phyloP scores from a whole-genome alignment of 345 rosid genomes.

The Lumnitzera racemosa region DNA sequence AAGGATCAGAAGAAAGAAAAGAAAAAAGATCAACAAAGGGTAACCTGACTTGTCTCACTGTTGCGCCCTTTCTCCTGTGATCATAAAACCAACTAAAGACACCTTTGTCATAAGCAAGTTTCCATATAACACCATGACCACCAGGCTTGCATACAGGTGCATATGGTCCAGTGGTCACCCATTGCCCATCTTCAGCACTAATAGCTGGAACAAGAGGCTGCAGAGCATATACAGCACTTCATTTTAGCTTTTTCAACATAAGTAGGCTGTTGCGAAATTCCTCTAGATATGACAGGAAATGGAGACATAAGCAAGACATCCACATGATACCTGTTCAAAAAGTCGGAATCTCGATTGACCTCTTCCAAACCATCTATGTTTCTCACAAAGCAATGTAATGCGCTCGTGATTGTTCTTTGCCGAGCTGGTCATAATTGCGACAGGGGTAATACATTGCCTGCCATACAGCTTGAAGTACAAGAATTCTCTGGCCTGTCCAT shows the following conservation, averaged over 20 bases:
- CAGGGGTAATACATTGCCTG: conserved; percentile 80
- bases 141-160: conserved; percentile 88
- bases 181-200: conserved; percentile 76
- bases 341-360: conserved; percentile 76
- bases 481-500: conserved; percentile 75
- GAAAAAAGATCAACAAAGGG: conserved; percentile 8
- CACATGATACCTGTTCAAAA: conserved; percentile 74
- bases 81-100: conserved; percentile 69
- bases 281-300: background rate
- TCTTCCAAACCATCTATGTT: conserved; percentile 85
- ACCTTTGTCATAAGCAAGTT: conserved; percentile 88
- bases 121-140: conserved; percentile 98
- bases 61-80: conserved; percentile 88
- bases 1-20: background rate
- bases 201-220: conserved; percentile 92
- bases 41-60: conserved; percentile 94
- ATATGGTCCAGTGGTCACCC: conserved; percentile 69
- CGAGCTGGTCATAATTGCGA: conserved; percentile 93
- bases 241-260: conserved; percentile 1
- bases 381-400: conserved; percentile 65
- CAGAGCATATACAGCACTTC: conserved; percentile 8
- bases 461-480: conserved; percentile 82
- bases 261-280: background rate
- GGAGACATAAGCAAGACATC: conserved; percentile 2
- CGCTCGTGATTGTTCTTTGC: conserved; percentile 87